These are phyloP conservation scores for Phytophthora constricta DNA, from an alignment of 352 stramenopile genomes.

Conservation along the genomic window DNA sequence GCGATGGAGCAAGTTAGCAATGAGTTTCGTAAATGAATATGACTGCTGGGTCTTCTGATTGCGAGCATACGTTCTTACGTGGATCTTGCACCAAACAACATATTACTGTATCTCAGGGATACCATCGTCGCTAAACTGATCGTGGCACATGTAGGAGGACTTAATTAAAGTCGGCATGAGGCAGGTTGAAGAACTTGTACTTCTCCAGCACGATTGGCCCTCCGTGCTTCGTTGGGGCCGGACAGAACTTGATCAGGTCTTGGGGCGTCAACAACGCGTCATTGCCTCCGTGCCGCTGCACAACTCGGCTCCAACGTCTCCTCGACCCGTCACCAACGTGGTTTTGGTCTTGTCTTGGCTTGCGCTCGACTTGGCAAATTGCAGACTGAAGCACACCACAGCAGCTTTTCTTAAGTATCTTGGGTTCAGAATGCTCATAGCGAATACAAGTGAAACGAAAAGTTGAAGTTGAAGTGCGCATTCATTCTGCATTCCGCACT, in stretches of 20 bases:
- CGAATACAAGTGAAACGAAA: not conserved
- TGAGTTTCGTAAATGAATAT: no score
- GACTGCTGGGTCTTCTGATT: no score
- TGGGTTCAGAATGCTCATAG: slow-evolving; percentile 1
- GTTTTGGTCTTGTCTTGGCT: not conserved
- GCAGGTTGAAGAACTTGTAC: slow-evolving; percentile 23
- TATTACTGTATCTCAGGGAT: no score
- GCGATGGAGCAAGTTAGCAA: no score
- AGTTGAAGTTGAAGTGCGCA: slow-evolving; percentile 36
- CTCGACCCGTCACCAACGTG: slow-evolving; percentile 19
- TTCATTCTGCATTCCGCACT: slow-evolving; percentile 13
- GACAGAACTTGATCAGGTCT: slow-evolving; percentile 15
- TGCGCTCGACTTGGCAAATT: not conserved
- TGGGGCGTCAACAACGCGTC: slow-evolving; percentile 3
- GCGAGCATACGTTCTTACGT: no score
- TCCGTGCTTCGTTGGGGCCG: not conserved
- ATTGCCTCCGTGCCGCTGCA: slow-evolving; percentile 1
- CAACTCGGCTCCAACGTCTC: slow-evolving; percentile 16
- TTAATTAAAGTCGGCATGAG: slow-evolving; percentile 15
- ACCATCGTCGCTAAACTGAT: no score
- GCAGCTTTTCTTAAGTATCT: not conserved
- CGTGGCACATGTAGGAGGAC: no score
- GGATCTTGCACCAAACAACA: no score
- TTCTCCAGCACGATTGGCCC: slow-evolving; percentile 7
- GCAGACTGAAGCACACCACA: not conserved